Evolutionary conservation across 345 rosid species (phyloP).

Genomic region (Linum usitatissimum): DNA sequence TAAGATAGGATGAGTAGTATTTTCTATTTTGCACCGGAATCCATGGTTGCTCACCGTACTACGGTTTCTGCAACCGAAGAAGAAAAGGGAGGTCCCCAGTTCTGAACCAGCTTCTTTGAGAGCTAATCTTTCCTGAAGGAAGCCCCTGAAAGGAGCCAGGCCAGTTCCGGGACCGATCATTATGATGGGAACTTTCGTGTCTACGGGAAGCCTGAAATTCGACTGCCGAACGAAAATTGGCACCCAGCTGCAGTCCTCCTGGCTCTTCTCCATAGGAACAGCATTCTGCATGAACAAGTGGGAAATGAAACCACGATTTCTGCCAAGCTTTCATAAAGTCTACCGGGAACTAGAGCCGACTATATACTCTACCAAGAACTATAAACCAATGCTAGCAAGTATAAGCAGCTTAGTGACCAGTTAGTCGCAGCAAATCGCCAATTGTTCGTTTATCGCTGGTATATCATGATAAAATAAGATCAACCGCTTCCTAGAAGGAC

Average conservation of each 20-base stretch:
- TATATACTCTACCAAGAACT: too few species aligned
- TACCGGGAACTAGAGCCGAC: too few species aligned
- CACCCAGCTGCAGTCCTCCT: conserved; percentile 60
- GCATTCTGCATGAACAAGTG: conserved; percentile 36
- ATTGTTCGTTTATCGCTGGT: too few species aligned
- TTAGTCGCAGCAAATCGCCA: too few species aligned
- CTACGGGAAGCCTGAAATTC: conserved; percentile 79
- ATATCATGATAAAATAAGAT: too few species aligned
- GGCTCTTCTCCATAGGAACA: conserved; percentile 52
- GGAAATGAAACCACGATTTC: too few species aligned
- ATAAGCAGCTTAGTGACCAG: too few species aligned
- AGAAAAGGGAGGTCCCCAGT: conserved; percentile 66
- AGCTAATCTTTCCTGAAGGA: conserved; percentile 88
- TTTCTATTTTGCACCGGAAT: background rate
- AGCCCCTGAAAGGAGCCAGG: conserved; percentile 96
- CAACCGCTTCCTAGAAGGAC: too few species aligned
- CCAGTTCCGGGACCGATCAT: conserved; percentile 99
- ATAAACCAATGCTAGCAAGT: background rate
- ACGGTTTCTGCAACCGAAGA: conserved; percentile 96
- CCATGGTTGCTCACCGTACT: conserved; percentile 35
- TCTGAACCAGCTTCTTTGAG: conserved; percentile 63
- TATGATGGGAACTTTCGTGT: conserved; percentile 63
- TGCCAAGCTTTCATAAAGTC: too few species aligned
- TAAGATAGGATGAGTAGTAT: too few species aligned
- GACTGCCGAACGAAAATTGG: conserved; percentile 86